Percentiles rank a stretch among this genome's conserved stretches.
Conservation (phyloP, 2,329 filamentous ascomycete species). For the Penicillium digitatum region DNA sequence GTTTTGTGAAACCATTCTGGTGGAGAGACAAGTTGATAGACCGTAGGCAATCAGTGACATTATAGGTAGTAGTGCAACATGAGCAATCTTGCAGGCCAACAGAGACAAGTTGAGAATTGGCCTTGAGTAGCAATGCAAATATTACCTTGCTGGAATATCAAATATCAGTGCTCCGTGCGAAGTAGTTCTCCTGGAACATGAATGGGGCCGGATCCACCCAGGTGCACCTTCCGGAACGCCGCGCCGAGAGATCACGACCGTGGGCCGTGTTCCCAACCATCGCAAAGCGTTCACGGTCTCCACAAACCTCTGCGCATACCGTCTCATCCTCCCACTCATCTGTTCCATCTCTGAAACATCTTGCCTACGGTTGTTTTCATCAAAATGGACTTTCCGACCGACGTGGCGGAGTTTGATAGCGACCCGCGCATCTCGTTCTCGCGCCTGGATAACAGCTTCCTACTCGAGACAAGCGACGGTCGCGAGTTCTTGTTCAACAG, state of each 20-base stretch:
- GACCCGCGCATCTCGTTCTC: conserved; percentile 85
- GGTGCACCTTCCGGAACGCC: not conserved
- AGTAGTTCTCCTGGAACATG: too few relatives aligned
- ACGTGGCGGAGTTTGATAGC: conserved; percentile 65
- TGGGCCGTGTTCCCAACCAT: not conserved
- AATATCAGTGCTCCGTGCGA: too few relatives aligned
- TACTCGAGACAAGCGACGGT: conserved; percentile 79
- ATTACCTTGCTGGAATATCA: not conserved
- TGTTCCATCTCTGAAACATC: too few relatives aligned
- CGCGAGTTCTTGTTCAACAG: conserved; percentile 80
- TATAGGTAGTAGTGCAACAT: not conserved
- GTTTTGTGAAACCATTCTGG: not conserved
- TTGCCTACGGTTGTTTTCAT: not conserved
- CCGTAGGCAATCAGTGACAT: not conserved
- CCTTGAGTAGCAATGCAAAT: not conserved
- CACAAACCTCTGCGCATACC: too few relatives aligned
- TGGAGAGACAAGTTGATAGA: not conserved
- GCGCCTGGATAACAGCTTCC: conserved; percentile 74
- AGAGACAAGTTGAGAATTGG: not conserved
- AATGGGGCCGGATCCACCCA: not conserved
- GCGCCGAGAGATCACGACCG: not conserved
- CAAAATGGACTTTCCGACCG: conserved; percentile 46
- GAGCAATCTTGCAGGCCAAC: too few relatives aligned
- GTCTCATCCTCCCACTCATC: not conserved
- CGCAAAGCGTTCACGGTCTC: not conserved